Evolutionary conservation across 164 flowering plant genomes (phyloP).

Genomic region (Vitis amurensis): DNA sequence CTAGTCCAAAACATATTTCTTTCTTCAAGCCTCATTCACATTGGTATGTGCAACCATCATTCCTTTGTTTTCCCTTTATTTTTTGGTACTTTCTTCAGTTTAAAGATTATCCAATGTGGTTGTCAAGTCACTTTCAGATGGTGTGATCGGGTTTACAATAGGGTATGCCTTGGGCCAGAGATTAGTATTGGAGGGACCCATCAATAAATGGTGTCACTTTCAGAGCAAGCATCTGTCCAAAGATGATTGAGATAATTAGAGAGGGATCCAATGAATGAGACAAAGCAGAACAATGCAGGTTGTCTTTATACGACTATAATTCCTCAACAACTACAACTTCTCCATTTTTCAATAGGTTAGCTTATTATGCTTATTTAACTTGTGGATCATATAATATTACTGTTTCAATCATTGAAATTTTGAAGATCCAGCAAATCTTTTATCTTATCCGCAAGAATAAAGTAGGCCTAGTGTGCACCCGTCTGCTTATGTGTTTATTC

Average conservation of each 20-base stretch:
- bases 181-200: neutral
- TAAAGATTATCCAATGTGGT: too few relatives aligned
- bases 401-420: too few relatives aligned
- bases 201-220: neutral
- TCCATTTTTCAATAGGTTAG: neutral
- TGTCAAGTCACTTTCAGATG: neutral
- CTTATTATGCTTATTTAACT: neutral
- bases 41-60: too few relatives aligned
- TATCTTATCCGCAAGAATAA: too few relatives aligned
- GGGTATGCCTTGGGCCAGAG: too few relatives aligned
- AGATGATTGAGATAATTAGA: neutral
- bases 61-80: too few relatives aligned
- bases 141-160: neutral
- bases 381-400: neutral
- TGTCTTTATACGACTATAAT: neutral
- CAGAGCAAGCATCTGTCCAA: neutral
- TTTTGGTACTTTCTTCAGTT: too few relatives aligned
- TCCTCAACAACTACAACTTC: neutral
- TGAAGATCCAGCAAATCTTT: too few relatives aligned
- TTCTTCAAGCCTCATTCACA: too few relatives aligned
- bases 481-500: too few relatives aligned
- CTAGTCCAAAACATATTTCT: too few relatives aligned
- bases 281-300: neutral
- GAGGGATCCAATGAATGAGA: constrained; percentile 10
- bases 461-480: too few relatives aligned